A percentile compares a stretch with the other conserved stretches of the same genome.
phyloP scores from a whole-genome alignment of 805 yeast species.

The Ogataea chonburiensis region DNA sequence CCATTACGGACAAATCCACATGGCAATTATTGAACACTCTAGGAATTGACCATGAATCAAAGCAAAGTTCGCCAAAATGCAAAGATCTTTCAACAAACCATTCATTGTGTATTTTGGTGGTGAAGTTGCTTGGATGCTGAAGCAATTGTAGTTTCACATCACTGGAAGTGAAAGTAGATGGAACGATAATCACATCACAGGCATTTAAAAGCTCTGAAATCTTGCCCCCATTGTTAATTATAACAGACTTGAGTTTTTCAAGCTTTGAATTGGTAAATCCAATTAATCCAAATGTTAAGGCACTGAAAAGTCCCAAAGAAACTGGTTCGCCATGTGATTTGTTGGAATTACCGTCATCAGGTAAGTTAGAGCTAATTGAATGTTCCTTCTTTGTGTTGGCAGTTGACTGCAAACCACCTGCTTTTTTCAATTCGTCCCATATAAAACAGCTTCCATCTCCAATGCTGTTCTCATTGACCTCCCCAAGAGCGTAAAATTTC shows the following conservation, averaged over 20 bases:
- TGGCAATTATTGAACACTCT: conserved; percentile 27
- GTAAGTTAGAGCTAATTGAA: neutral
- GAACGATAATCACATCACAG: neutral
- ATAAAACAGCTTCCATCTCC: conserved; percentile 36
- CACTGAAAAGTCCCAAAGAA: too few relatives aligned
- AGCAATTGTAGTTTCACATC: too few relatives aligned
- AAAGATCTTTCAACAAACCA: conserved; percentile 36
- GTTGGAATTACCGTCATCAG: neutral
- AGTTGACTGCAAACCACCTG: too few relatives aligned
- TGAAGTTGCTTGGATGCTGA: too few relatives aligned
- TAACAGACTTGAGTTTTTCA: conserved; percentile 17
- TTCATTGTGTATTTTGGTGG: conserved; percentile 32
- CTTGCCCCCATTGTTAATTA: conserved; percentile 27
- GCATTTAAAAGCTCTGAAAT: conserved; percentile 16
- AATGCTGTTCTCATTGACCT: conserved; percentile 18
- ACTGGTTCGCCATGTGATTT: too few relatives aligned
- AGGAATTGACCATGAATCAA: conserved; percentile 33
- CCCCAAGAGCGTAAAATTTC: conserved; percentile 39
- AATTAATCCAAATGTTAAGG: conserved; percentile 37
- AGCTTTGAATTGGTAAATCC: conserved; percentile 26
- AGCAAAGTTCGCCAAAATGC: conserved; percentile 17
- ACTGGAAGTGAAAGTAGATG: neutral
- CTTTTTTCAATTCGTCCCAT: conserved; percentile 36
- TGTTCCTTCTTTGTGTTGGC: neutral
- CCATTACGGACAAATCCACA: conserved; percentile 33